Conservation (phyloP, 2,329 filamentous ascomycete genomes). For the Fusarium equiseti region DNA sequence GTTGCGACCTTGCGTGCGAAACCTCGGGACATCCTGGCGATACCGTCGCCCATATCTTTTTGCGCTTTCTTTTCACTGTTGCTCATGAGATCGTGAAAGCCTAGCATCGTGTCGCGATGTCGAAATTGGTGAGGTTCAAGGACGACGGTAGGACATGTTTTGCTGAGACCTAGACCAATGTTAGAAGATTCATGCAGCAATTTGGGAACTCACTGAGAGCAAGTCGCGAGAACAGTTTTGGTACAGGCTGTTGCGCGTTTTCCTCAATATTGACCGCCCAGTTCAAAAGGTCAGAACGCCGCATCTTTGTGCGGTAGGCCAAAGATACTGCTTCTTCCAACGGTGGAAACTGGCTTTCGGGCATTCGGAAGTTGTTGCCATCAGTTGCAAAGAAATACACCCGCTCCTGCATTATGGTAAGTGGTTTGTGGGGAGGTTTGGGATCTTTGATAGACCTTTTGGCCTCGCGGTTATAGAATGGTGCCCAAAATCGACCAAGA, state of each 20-base stretch:
- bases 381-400: constrained; percentile 68
- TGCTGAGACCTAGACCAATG: constrained; percentile 61
- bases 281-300: constrained; percentile 58
- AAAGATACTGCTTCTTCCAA: constrained; percentile 42
- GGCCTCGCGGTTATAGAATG: constrained; percentile 59
- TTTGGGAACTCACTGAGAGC: constrained; percentile 59
- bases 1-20: constrained; percentile 67
- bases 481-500: constrained; percentile 60
- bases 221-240: constrained; percentile 71
- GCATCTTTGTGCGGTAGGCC: constrained; percentile 51
- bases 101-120: constrained; percentile 22
- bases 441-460: constrained; percentile 55
- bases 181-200: not conserved
- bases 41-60: constrained; percentile 74
- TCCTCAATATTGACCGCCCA: constrained; percentile 63
- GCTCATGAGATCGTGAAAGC: constrained; percentile 66
- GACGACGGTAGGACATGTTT: constrained; percentile 60
- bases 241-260: constrained; percentile 60
- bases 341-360: constrained; percentile 34
- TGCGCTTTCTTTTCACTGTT: constrained; percentile 58
- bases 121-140: constrained; percentile 62
- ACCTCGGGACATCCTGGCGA: constrained; percentile 71
- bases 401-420: constrained; percentile 52
- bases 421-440: constrained; percentile 33
- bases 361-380: constrained; percentile 57